Base-by-base conservation (phyloP, 2,329 filamentous ascomycete species). In the Calonectria pauciramosa region DNA sequence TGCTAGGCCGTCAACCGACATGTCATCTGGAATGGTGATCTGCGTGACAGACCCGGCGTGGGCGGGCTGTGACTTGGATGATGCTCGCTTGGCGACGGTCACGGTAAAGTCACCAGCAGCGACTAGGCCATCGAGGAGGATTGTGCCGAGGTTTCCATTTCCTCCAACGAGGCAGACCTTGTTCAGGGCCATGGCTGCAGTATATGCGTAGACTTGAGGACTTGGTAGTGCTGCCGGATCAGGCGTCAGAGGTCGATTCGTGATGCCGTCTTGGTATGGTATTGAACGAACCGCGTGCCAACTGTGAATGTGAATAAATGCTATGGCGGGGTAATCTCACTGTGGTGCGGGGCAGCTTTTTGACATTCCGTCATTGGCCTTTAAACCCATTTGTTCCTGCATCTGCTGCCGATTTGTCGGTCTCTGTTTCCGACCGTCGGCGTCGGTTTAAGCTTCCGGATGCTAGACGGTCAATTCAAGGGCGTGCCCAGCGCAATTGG, bases 51-150 rank as follows among this genome's bases (percentile, higher is more conserved):
- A 68, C 1, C 76, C 76, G n/a, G 79, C 68, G 34, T 81, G 73
- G 13, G 82, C 73, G 1, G 78, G 80, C 0, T 80, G 76, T 11
- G 83, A 84, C 49, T 74, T 81, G n/a, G 83, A 82, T 8, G 80
- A 81, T 64, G 75, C 76, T 36, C 92, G 90, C 30, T 88, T 89
- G 63, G 93, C 86, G 49, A 91, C 86, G 11, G 90, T 91, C 69
- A 92, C 84, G 70, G 87, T 85, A 84, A 93, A 87, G 36, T 72
- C 76, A 32, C 82, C 82, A 34, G 83, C 83, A 1, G 80, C 74
- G 49, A 87, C 76, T 20, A 89, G 84, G 18, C 83, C 83, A 2
- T 83, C 78, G 60, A 87, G 80, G 4, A 88, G 81, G 32, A 83
- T 79, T 6, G 82, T 81, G 71, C 87, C 87, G 16, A 89, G 81